Evolutionary conservation across 495 filamentous ascomycete species (phyloP).

Genomic region (Podospora conica): DNA sequence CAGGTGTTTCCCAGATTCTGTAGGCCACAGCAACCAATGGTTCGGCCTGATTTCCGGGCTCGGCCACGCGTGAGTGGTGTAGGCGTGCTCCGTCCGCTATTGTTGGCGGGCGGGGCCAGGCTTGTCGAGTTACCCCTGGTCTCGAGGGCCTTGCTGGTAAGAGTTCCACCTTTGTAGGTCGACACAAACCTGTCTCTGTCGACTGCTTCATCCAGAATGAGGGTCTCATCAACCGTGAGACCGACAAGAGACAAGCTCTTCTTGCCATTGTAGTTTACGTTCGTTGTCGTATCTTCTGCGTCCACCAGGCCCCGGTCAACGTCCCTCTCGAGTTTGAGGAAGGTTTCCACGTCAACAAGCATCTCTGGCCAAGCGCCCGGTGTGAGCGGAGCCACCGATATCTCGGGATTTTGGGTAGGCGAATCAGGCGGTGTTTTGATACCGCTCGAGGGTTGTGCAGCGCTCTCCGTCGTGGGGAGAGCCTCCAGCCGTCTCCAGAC

Average conservation of each 20-base stretch:
- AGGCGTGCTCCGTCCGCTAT: conserved; percentile 61
- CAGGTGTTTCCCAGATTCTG: conserved; percentile 94
- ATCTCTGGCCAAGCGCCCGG: conserved; percentile 57
- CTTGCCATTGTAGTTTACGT: conserved; percentile 70
- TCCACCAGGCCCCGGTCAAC: conserved; percentile 65
- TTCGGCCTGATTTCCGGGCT: conserved; percentile 53
- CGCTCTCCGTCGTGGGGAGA: conserved; percentile 28
- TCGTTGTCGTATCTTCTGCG: conserved; percentile 63
- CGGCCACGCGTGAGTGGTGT: conserved; percentile 60
- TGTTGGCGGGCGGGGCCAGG: conserved; percentile 23
- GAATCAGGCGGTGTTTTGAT: conserved; percentile 33
- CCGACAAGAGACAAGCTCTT: conserved; percentile 57
- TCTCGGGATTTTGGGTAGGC: conserved; percentile 16
- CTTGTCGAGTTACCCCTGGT: conserved; percentile 27
- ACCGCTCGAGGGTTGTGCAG: conserved; percentile 17
- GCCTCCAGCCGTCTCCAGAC: conserved; percentile 64
- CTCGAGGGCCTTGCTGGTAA: conserved; percentile 34
- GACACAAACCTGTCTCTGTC: conserved; percentile 59
- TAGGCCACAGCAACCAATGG: conserved; percentile 70
- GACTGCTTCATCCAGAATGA: conserved; percentile 76
- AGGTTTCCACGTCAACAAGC: conserved; percentile 64
- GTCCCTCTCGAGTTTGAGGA: conserved; percentile 59
- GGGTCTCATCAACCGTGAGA: conserved; percentile 57
- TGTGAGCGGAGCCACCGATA: conserved; percentile 20
- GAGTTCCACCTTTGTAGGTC: conserved; percentile 37